Evolutionary conservation across 176 grass and related monocot genomes (phyloP).

Genomic region (Avena eriantha): DNA sequence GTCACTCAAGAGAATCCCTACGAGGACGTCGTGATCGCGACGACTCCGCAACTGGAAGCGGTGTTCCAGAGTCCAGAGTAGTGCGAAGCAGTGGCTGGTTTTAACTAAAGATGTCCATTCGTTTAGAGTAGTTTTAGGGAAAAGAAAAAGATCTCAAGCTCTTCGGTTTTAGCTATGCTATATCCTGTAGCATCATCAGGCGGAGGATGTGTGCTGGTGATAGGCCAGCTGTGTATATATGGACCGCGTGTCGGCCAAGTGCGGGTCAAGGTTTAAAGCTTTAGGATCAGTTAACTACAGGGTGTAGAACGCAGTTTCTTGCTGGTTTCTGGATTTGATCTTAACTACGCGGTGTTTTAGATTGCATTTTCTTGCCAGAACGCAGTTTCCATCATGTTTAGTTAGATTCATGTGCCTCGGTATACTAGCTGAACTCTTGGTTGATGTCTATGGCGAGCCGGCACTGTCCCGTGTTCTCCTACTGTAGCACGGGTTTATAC

Average conservation of each 20-base stretch:
- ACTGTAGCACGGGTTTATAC: no score
- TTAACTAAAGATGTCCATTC: background rate
- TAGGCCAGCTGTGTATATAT: slow-evolving; percentile 32
- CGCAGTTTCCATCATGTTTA: no score
- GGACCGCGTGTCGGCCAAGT: background rate
- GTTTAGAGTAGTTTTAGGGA: background rate
- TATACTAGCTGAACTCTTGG: no score
- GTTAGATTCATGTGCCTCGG: no score
- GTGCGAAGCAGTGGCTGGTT: background rate
- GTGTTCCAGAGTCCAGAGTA: slow-evolving; percentile 34
- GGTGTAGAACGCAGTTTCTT: background rate
- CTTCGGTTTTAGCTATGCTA: background rate
- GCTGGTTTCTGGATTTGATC: no score
- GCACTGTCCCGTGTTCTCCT: no score
- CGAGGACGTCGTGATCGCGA: slow-evolving; percentile 56
- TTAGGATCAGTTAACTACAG: background rate
- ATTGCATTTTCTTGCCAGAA: background rate
- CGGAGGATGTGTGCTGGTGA: background rate
- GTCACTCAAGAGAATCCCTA: slow-evolving; percentile 75
- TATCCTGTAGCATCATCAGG: slow-evolving; percentile 2
- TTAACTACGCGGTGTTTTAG: background rate
- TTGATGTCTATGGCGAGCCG: no score
- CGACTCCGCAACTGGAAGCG: slow-evolving; percentile 52
- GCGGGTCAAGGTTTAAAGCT: background rate
- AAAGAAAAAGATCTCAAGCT: background rate